Base-by-base conservation (phyloP, 305 asterid genomes). In the Ilex paraguariensis region DNA sequence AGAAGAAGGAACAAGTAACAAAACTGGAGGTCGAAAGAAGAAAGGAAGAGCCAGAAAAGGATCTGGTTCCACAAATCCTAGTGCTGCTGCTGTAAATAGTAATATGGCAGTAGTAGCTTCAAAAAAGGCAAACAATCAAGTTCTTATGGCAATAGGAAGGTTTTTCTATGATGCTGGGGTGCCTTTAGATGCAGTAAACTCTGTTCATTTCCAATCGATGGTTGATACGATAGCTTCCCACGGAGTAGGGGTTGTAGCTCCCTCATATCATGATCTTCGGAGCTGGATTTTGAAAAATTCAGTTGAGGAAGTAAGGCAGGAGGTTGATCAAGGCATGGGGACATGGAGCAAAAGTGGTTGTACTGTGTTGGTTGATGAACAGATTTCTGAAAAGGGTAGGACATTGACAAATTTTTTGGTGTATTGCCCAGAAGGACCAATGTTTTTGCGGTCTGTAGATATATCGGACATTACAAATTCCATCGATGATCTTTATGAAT, bases 151-250 rank as follows among this genome's bases (percentile, higher is more conserved):
- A 14, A 74, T 93, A 32, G 99, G 92, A 60, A 76, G 91, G 46
- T 93, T 93, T 69, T 81, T 93, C 71, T 73, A 69, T 39, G 95
- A 90, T 48, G 95, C 80, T 5, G 95, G 99, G 59, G 68, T 93
- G 32, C 81, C 95, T 33, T 66, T 81, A 21, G 83, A 84, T 56
- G 95, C 95, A 60, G 95, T 81, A 33, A 86, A 84, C 55, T 90
- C 97, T 30, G 69, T 84, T 73, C 84, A 79, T 74, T 93, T 93
- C 70, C 90, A 86, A 65, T 97, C 91, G 2, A 93, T 93, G 99
- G 58, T 93, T 53, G 99, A 90, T 57, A 95, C 88, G 5, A 86
- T 93, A 54, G 82, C 95, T 70, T 84, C 90, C 6, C 88, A 86
- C 57, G 92, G 87, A n/a, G 54, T 64, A 30, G 82, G 80, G 42